phyloP scores from a whole-genome alignment of 176 grass and related monocot genomes.

The Raddia distichophylla region DNA sequence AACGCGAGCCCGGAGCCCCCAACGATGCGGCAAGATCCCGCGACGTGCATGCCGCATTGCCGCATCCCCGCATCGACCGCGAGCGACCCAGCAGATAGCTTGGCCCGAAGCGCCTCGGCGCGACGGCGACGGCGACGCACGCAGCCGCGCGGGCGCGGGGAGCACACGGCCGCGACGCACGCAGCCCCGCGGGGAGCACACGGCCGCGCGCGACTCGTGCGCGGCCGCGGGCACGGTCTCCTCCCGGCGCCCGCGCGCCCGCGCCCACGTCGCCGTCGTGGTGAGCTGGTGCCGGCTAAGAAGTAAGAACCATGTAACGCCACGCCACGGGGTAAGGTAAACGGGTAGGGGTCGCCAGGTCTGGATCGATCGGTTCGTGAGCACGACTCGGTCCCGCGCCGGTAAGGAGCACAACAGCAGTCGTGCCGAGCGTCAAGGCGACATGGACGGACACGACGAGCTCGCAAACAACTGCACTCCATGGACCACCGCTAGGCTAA shows the following conservation, averaged over 20 bases:
- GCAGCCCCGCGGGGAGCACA: not conserved
- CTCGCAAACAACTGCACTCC: not conserved
- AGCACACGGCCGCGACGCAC: not conserved
- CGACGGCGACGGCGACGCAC: not conserved
- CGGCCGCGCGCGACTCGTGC: not conserved
- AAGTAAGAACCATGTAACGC: not conserved
- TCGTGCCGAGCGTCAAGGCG: conserved; percentile 39
- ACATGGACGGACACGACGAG: conserved; percentile 12
- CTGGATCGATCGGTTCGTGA: not conserved
- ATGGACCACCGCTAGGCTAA: not conserved
- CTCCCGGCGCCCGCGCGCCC: not conserved
- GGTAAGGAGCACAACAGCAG: conserved; percentile 21
- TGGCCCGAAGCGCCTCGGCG: not conserved
- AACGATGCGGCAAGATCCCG: not conserved
- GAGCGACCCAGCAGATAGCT: not conserved
- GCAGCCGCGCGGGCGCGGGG: not conserved
- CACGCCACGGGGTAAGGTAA: not conserved
- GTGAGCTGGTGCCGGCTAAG: conserved; percentile 38
- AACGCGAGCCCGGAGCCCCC: too few species aligned
- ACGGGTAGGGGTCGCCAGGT: conserved; percentile 21
- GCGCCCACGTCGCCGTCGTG: conserved; percentile 35
- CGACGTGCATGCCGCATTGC: too few species aligned
- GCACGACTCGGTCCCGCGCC: conserved; percentile 30
- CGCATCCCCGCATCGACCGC: conserved; percentile 12
- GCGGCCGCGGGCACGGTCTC: not conserved